Evolutionary conservation across 345 rosid genomes (phyloP), one percentile per base, ranked within the genome.

Genomic region (Syzygium jambos): DNA sequence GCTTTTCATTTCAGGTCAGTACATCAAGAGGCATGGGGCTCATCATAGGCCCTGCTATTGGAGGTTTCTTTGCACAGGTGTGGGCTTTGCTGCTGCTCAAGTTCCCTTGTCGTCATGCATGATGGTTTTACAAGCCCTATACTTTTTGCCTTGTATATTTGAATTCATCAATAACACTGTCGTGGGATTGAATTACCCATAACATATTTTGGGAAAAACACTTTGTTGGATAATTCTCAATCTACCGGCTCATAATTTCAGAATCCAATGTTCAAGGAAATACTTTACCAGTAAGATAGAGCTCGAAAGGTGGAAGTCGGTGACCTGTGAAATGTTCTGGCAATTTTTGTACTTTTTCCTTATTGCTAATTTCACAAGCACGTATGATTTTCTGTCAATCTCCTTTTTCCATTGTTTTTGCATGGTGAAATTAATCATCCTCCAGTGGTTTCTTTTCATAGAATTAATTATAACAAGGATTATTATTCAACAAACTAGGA

Each of bases 11-110:
- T 84, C 88, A 89, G 90, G 90, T 25, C 56, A 89, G 90, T 78
- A 89, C 90, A 27, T 89, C 90, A 1, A 85, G 90, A 85, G 90
- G 90, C 78, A 73, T 89, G 78, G 90, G 90, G 78, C 86, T 89
- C 27, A 89, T 86, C 53, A 86, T 89, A 52, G 88, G 90, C 49
- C 90, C 90, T 55, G 90, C 90, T 25, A 86, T 86, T 17, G 90
- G 90, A 85, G 90, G 90, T 51, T 86, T 86, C 59, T 87, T 89
- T 53, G 88, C 90, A 51, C 85, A 84, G 88, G 90, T 89, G 56
- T 56, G 25, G 52, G 53, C 52, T 41, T 38, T 54, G 52, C 73
- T n/a, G 52, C 17, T 86, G n/a, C 57, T 49, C 84, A 43, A 65
- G 25, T 51, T 63, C 65, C 56, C 14, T 19, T 27, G 11, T 59